A percentile compares a stretch with the other conserved stretches of the same genome.
Conservation (phyloP, 208 protist species). For the Eutreptiella sp. region DNA sequence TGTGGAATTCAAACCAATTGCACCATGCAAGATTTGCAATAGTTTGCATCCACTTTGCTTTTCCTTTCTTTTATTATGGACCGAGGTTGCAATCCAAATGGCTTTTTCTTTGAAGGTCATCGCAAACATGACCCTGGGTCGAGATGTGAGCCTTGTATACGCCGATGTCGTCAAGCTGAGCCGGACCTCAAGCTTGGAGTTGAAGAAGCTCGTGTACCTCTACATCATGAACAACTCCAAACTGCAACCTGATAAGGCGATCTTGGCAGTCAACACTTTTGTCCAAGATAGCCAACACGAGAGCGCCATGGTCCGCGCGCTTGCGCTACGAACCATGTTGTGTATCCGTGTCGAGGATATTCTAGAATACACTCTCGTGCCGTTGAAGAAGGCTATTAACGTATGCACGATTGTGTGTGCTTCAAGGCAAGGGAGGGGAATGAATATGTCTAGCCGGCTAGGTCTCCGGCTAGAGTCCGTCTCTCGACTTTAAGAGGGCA, state of each 20-base stretch:
- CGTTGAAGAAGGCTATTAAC: conserved; percentile 81
- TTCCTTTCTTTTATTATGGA: no score
- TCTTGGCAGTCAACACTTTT: conserved; percentile 98
- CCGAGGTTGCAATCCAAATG: no score
- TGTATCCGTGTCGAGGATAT: conserved; percentile 96
- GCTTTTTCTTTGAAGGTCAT: no score
- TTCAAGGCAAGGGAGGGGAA: no score
- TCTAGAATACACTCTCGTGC: conserved; percentile 95
- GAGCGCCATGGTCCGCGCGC: conserved; percentile 94
- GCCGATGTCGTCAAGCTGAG: conserved; percentile 96
- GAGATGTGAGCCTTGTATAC: conserved; percentile 92
- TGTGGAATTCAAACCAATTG: no score
- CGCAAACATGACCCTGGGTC: conserved; percentile 97
- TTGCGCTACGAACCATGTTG: conserved; percentile 98
- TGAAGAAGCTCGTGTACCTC: conserved; percentile 99
- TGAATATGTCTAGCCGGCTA: no score
- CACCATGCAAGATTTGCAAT: no score
- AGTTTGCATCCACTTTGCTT: no score
- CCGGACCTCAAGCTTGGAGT: conserved; percentile 94
- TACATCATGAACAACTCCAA: conserved; percentile 99
- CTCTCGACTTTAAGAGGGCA: no score
- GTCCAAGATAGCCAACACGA: conserved; percentile 84
- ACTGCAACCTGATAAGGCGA: conserved; percentile 93
- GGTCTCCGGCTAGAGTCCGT: no score
- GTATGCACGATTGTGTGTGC: no score